These are phyloP conservation scores for Aspergillus unguis DNA, from an alignment of 2,329 filamentous ascomycete genomes.

Conservation along the genomic window DNA sequence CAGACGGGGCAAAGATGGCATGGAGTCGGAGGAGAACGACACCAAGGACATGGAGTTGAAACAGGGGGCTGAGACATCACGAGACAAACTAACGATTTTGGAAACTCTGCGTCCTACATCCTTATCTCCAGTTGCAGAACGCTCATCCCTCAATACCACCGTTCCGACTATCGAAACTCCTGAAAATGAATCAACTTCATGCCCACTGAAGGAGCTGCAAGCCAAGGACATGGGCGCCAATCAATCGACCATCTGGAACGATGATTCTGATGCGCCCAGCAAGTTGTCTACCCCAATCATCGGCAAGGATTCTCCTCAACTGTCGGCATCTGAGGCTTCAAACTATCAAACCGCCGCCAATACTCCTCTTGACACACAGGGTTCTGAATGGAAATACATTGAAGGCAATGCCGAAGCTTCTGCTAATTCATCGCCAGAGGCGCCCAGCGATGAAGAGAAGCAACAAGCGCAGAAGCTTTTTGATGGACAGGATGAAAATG, in stretches of 20 bases:
- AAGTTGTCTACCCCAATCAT: slow-evolving; percentile 26
- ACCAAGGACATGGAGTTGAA: slow-evolving; percentile 9
- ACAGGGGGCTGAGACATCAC: slow-evolving; percentile 3
- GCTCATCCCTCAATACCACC: slow-evolving; percentile 21
- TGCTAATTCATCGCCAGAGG: slow-evolving; percentile 20
- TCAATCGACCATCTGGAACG: slow-evolving; percentile 22
- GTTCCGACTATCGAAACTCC: slow-evolving; percentile 11
- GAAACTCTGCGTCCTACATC: slow-evolving; percentile 16
- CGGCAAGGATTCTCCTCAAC: slow-evolving; percentile 30
- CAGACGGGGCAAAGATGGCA: slow-evolving; percentile 6
- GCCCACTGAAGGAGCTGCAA: slow-evolving; percentile 2
- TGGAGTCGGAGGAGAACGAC: slow-evolving; percentile 10
- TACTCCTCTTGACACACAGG: slow-evolving; percentile 35
- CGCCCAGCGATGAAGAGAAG: slow-evolving; percentile 62
- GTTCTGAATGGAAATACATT: slow-evolving; percentile 24
- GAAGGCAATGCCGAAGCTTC: slow-evolving; percentile 19
- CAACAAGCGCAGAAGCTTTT: slow-evolving; percentile 79
- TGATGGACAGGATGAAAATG: slow-evolving; percentile 73
- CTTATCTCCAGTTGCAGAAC: slow-evolving; percentile 29
- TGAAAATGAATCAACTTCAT: slow-evolving; percentile 3
- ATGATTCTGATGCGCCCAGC: slow-evolving; percentile 21
- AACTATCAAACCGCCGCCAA: slow-evolving; percentile 46
- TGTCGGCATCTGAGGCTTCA: slow-evolving; percentile 39
- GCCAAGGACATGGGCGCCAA: slow-evolving; percentile 5
- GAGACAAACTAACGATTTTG: slow-evolving; percentile 11